Evolutionary conservation across 2,329 filamentous ascomycete species (phyloP).

Genomic region (Alternaria sp.): DNA sequence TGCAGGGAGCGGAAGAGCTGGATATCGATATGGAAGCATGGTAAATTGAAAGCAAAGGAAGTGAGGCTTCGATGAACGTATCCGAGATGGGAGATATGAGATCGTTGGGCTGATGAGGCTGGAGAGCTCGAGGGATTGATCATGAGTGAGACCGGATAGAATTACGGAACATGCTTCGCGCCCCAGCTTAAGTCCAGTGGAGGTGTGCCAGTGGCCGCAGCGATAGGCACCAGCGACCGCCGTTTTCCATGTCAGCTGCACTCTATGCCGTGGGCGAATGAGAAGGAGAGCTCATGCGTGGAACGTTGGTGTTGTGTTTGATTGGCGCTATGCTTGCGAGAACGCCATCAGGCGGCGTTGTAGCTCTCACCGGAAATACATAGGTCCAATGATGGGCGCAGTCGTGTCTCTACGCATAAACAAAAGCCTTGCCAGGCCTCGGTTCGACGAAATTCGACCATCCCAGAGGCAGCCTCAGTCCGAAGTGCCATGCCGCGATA

Average conservation of each 20-base stretch:
- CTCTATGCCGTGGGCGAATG: neutral
- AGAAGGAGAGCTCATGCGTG: neutral
- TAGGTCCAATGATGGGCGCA: neutral
- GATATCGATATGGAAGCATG: neutral
- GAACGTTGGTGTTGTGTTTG: neutral
- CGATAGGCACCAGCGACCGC: neutral
- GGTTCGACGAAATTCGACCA: neutral
- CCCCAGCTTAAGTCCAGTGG: neutral
- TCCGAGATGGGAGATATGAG: neutral
- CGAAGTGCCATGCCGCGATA: neutral
- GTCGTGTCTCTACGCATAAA: neutral
- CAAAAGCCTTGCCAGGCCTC: neutral
- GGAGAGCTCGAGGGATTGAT: neutral
- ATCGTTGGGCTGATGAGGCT: neutral
- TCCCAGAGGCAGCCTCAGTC: neutral
- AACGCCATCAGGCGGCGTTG: neutral
- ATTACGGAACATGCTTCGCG: neutral
- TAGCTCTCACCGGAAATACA: neutral
- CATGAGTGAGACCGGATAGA: neutral
- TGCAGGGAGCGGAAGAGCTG: neutral
- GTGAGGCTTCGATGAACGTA: neutral
- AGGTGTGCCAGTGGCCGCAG: neutral
- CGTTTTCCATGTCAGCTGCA: neutral
- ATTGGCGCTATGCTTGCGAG: neutral
- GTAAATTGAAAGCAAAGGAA: accelerated